Evolutionary conservation across 2,329 filamentous ascomycete species (phyloP).

Genomic region (Fusarium pseudonygamai): DNA sequence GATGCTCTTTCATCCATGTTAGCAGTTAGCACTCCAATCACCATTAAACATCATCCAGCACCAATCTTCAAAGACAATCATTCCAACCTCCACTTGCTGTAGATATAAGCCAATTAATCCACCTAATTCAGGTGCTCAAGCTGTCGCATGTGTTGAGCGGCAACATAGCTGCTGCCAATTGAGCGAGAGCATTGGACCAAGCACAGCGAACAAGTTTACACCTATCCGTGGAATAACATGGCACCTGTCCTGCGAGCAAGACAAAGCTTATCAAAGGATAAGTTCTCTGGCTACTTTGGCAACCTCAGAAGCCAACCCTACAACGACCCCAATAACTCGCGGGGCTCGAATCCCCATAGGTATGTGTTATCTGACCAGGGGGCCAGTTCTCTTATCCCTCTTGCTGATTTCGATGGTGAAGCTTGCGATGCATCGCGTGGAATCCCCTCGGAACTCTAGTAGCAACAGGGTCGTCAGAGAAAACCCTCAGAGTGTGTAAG

Average conservation of each 20-base stretch:
- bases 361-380: slow-evolving; percentile 48
- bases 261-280: slow-evolving; percentile 72
- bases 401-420: slow-evolving; percentile 47
- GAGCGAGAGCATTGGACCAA: not conserved
- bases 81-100: not conserved
- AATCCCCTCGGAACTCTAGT: slow-evolving; percentile 85
- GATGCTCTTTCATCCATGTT: slow-evolving; percentile 4
- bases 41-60: slow-evolving; percentile 14
- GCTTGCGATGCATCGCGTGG: slow-evolving; percentile 85
- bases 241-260: slow-evolving; percentile 56
- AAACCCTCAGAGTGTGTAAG: slow-evolving; percentile 77
- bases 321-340: slow-evolving; percentile 65
- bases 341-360: slow-evolving; percentile 66
- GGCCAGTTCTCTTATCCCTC: not conserved
- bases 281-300: slow-evolving; percentile 73
- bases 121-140: not conserved
- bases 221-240: slow-evolving; percentile 44
- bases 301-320: slow-evolving; percentile 77
- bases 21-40: slow-evolving; percentile 2
- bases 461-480: slow-evolving; percentile 80
- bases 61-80: not conserved
- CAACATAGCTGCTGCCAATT: not conserved
- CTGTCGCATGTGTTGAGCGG: not conserved
- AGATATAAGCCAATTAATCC: not conserved
- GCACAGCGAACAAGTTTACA: not conserved